These are phyloP conservation scores for Microcyclospora pomicola DNA, from an alignment of 2,329 filamentous ascomycete genomes.

Conservation along the genomic window DNA sequence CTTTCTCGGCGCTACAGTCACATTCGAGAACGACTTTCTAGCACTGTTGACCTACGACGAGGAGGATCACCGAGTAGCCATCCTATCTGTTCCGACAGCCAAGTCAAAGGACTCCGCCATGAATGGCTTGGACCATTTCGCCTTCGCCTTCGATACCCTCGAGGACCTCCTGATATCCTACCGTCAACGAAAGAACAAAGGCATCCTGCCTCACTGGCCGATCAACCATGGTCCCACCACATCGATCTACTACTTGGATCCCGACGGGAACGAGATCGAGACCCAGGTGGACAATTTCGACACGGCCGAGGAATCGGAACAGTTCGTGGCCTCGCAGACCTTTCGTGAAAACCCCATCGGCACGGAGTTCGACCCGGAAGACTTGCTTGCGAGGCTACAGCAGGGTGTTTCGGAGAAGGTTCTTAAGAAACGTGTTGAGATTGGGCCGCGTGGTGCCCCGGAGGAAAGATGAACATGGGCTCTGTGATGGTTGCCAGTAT, in stretches of 20 bases:
- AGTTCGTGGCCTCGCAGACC: conserved; percentile 26
- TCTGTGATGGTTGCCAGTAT: too few species aligned
- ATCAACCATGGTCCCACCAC: conserved; percentile 15
- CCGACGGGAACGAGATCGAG: conserved; percentile 11
- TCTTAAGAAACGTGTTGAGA: conserved; percentile 3
- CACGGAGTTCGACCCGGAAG: conserved; percentile 33
- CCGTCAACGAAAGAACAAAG: conserved; percentile 9
- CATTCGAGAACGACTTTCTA: conserved; percentile 9
- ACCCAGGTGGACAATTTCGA: conserved; percentile 14
- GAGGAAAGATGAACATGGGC: too few species aligned
- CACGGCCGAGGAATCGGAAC: conserved; percentile 21
- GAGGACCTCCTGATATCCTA: conserved; percentile 11
- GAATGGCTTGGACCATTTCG: conserved; percentile 14
- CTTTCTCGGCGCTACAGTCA: conserved; percentile 13
- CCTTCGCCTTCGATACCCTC: conserved; percentile 13
- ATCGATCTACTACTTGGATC: conserved; percentile 14
- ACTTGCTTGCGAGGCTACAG: conserved; percentile 21
- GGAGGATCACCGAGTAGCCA: conserved; percentile 17
- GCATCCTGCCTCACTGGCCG: conserved; percentile 12
- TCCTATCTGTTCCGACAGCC: conserved; percentile 7
- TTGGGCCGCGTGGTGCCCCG: neutral
- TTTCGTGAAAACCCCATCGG: conserved; percentile 33
- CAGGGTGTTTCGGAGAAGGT: conserved; percentile 12
- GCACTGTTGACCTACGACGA: conserved; percentile 16
- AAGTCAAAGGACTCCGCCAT: conserved; percentile 5